Conservation (phyloP, 2,329 filamentous ascomycete genomes). For the Aspergillus sp. region DNA sequence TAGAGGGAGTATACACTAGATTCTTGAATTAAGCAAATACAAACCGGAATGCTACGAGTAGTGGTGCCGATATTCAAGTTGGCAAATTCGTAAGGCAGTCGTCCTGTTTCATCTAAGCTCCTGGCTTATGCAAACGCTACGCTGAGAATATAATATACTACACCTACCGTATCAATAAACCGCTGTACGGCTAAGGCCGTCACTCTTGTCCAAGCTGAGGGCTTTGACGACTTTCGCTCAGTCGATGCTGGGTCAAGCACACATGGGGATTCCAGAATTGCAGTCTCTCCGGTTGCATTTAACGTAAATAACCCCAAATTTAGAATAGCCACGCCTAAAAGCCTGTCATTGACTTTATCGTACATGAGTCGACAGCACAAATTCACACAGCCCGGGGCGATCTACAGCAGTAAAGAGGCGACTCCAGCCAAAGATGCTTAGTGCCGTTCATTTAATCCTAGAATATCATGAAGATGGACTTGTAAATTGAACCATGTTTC, state of each 20-base stretch:
- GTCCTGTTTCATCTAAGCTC: no score
- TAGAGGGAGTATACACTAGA: conserved; percentile 54
- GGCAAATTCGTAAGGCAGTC: conserved; percentile 21
- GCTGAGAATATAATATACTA: no score
- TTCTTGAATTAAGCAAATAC: conserved; percentile 47
- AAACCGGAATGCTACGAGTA: neutral
- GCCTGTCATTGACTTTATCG: no score
- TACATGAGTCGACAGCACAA: no score
- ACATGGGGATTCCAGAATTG: conserved; percentile 65
- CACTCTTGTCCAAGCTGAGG: conserved; percentile 32
- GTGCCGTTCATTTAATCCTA: conserved; percentile 58
- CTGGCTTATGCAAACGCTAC: no score
- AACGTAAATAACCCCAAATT: conserved; percentile 63
- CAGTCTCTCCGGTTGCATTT: conserved; percentile 72
- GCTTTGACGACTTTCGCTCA: conserved; percentile 68
- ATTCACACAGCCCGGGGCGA: no score
- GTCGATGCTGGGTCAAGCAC: conserved; percentile 64
- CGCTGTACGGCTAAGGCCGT: no score
- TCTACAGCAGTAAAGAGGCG: neutral
- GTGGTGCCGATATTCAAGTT: neutral
- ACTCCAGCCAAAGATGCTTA: conserved; percentile 76
- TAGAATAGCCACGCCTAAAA: no score
- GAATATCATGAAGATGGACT: neutral
- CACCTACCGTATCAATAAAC: no score
- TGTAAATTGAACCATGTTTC: conserved; percentile 64